Conservation (phyloP, 169 alveolate genomes). For the Plasmodium berghei region DNA sequence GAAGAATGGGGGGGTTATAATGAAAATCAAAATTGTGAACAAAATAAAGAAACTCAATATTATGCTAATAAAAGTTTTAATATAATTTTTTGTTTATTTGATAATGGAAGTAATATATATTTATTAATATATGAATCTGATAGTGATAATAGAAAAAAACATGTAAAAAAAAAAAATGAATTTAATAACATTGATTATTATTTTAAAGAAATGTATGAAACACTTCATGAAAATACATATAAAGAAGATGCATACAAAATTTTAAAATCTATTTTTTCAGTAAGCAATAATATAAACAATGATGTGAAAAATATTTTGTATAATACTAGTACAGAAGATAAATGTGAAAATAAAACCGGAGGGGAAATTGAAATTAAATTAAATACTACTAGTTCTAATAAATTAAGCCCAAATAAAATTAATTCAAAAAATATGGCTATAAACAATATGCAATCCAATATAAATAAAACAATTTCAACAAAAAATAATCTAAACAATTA, state of each 20-base stretch:
- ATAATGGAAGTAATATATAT: slow-evolving; percentile 40
- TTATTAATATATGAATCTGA: slow-evolving; percentile 55
- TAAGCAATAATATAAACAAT: background rate
- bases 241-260: slow-evolving; percentile 20
- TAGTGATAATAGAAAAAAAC: slow-evolving; percentile 42
- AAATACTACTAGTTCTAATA: background rate
- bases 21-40: slow-evolving; percentile 1
- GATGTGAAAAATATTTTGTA: background rate
- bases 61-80: slow-evolving; percentile 42
- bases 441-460: too few species aligned
- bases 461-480: background rate
- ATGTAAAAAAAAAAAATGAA: slow-evolving; percentile 34
- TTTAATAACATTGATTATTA: slow-evolving; percentile 40
- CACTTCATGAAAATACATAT: slow-evolving; percentile 17
- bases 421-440: too few species aligned
- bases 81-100: slow-evolving; percentile 37
- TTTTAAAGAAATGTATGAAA: slow-evolving; percentile 39
- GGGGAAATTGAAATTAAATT: background rate
- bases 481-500: background rate
- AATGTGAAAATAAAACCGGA: background rate
- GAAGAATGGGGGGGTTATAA: background rate
- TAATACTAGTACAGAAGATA: background rate
- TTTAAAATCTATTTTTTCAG: background rate
- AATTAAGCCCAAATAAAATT: too few species aligned
- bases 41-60: background rate